phyloP scores from a whole-genome alignment of 108 stramenopile species.

The Chaetoceros muelleri region DNA sequence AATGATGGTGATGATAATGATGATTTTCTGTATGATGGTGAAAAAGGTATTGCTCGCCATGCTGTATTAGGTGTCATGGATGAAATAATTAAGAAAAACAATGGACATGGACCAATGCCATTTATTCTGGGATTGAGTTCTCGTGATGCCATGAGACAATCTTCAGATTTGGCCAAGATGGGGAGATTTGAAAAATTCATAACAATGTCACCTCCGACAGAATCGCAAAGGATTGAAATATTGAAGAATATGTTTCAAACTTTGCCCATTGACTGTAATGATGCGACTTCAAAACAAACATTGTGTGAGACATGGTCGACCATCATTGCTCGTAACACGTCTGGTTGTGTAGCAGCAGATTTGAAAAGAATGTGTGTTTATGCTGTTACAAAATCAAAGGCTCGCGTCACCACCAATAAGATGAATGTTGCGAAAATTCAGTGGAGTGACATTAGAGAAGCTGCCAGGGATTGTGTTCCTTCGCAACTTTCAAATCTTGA shows the following conservation, averaged over 20 bases:
- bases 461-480: constrained; percentile 42
- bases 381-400: constrained; percentile 36
- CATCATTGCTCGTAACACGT: constrained; percentile 39
- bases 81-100: constrained; percentile 4
- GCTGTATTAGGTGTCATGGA: constrained; percentile 41
- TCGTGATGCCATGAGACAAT: constrained; percentile 27
- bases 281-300: not conserved
- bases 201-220: constrained; percentile 56
- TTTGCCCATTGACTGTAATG: constrained; percentile 9
- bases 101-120: not conserved
- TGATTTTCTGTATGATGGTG: constrained; percentile 24
- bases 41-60: constrained; percentile 35
- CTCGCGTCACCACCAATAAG: constrained; percentile 11
- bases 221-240: constrained; percentile 43
- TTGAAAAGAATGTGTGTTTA: constrained; percentile 49
- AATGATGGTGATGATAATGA: constrained; percentile 19
- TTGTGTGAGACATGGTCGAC: constrained; percentile 31
- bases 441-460: constrained; percentile 53
- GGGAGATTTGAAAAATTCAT: constrained; percentile 64
- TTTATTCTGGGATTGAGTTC: constrained; percentile 42
- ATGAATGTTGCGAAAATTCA: constrained; percentile 7
- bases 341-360: constrained; percentile 72
- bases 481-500: constrained; percentile 73
- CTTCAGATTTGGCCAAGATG: constrained; percentile 37
- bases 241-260: constrained; percentile 35